Evolutionary conservation across 768 basidiomycete genomes (phyloP).

Genomic region (Russula earlei): DNA sequence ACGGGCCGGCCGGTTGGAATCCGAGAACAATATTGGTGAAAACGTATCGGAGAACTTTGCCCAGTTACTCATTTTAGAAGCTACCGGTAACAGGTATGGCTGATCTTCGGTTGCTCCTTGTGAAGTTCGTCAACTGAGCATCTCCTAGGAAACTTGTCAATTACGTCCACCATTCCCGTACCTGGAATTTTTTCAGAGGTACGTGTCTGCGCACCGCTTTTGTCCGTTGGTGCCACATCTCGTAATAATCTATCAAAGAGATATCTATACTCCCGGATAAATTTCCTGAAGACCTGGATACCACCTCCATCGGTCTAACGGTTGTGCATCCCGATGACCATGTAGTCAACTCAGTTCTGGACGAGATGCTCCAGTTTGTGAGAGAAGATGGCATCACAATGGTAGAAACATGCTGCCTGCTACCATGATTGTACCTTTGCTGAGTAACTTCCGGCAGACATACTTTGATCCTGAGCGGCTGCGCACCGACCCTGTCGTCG

Average conservation of each 20-base stretch:
- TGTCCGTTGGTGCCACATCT: conserved; percentile 16
- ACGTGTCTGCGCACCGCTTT: conserved; percentile 28
- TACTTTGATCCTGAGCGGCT: conserved; percentile 45
- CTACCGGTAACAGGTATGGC: conserved; percentile 36
- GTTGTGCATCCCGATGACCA: conserved; percentile 29
- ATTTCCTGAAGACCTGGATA: conserved; percentile 49
- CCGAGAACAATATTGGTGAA: conserved; percentile 36
- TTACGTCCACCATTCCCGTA: conserved; percentile 29
- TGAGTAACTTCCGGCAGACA: conserved; percentile 28
- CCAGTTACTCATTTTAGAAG: conserved; percentile 48
- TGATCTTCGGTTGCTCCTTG: background rate
- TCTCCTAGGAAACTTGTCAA: conserved; percentile 34
- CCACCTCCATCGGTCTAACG: conserved; percentile 45
- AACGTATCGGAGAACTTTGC: conserved; percentile 45
- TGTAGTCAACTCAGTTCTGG: conserved; percentile 37
- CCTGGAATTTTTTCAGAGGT: conserved; percentile 51
- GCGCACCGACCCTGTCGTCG: conserved; percentile 45
- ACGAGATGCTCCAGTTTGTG: conserved; percentile 46
- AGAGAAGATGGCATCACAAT: conserved; percentile 40
- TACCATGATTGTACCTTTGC: background rate
- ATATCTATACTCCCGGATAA: conserved; percentile 31
- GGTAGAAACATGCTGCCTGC: conserved; percentile 6
- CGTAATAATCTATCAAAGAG: conserved; percentile 27
- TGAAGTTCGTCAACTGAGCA: background rate
- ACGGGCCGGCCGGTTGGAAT: conserved; percentile 35